A percentile compares a stretch with the other conserved stretches of the same genome.
These are phyloP conservation scores for Lepidium campestre DNA, from an alignment of 441 rosid genomes.

Conservation along the genomic window DNA sequence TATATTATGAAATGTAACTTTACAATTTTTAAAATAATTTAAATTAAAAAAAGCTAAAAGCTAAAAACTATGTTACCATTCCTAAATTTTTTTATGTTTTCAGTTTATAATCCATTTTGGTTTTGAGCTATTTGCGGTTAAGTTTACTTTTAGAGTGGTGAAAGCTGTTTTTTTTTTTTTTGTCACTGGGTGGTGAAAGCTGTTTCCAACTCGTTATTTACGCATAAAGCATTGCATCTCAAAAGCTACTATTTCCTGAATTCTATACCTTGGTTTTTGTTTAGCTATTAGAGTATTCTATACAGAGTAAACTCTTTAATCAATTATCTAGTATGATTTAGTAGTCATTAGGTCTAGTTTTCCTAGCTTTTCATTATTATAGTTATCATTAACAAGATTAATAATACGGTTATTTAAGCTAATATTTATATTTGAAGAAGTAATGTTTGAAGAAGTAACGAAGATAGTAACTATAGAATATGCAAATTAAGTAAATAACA, in stretches of 20 bases:
- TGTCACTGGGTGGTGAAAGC: slow-evolving; percentile 13
- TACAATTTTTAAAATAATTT: no score
- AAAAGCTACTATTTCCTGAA: slow-evolving; percentile 2
- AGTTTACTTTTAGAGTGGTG: background rate
- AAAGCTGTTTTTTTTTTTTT: slow-evolving; percentile 23
- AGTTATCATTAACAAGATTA: background rate
- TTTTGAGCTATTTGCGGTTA: background rate
- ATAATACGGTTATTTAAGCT: no score
- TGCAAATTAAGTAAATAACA: no score
- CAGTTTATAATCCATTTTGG: background rate
- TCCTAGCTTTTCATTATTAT: background rate
- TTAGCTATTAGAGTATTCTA: background rate
- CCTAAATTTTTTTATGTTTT: background rate
- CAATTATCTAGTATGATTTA: background rate
- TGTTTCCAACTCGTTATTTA: slow-evolving; percentile 11
- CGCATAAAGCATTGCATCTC: slow-evolving; percentile 1
- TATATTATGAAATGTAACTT: no score
- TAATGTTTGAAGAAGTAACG: no score
- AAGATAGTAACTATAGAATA: no score
- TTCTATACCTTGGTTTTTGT: background rate
- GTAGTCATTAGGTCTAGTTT: background rate
- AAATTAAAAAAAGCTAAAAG: no score
- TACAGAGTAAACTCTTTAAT: background rate
- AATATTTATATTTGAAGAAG: no score
- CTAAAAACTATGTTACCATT: no score